These are phyloP conservation scores for Kandelia obovata DNA, from an alignment of 345 rosid genomes.

Conservation along the genomic window DNA sequence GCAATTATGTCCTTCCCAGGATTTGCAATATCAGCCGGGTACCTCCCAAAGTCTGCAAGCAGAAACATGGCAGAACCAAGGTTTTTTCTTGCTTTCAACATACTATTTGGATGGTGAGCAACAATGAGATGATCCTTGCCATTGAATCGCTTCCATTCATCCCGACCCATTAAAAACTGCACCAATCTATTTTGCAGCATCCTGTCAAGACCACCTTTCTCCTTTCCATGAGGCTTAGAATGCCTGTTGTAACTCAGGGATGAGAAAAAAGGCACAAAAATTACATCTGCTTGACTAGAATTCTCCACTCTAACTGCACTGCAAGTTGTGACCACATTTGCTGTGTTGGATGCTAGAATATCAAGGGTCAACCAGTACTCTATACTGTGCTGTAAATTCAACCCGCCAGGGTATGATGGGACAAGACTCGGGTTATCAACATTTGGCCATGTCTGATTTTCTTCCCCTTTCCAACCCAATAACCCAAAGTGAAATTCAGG, in stretches of 20 bases:
- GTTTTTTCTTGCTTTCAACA: conserved; percentile 27
- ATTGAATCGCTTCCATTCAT: conserved; percentile 24
- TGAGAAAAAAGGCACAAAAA: conserved; percentile 85
- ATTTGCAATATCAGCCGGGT: conserved; percentile 64
- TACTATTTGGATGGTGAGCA: conserved; percentile 84
- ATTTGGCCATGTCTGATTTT: conserved; percentile 61
- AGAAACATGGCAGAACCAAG: conserved; percentile 83
- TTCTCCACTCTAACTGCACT: conserved; percentile 53
- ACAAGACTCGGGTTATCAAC: conserved; percentile 36
- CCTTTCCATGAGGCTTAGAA: conserved; percentile 58
- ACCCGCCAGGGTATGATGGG: conserved; percentile 71
- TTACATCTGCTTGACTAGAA: conserved; percentile 59
- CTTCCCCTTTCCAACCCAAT: conserved; percentile 69
- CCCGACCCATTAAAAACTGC: conserved; percentile 15
- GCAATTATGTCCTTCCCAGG: conserved; percentile 73
- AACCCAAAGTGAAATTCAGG: conserved; percentile 85
- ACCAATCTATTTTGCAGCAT: conserved; percentile 64
- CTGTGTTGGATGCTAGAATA: conserved; percentile 59
- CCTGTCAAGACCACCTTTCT: conserved; percentile 48
- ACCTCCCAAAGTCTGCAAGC: conserved; percentile 94
- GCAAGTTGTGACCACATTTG: conserved; percentile 45
- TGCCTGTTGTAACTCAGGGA: conserved; percentile 71
- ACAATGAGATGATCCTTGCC: conserved; percentile 31
- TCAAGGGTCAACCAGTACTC: conserved; percentile 97
- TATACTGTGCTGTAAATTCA: conserved; percentile 83